Base-by-base conservation (phyloP, 176 grass and related monocot genomes). In the Triticum dicoccoides region DNA sequence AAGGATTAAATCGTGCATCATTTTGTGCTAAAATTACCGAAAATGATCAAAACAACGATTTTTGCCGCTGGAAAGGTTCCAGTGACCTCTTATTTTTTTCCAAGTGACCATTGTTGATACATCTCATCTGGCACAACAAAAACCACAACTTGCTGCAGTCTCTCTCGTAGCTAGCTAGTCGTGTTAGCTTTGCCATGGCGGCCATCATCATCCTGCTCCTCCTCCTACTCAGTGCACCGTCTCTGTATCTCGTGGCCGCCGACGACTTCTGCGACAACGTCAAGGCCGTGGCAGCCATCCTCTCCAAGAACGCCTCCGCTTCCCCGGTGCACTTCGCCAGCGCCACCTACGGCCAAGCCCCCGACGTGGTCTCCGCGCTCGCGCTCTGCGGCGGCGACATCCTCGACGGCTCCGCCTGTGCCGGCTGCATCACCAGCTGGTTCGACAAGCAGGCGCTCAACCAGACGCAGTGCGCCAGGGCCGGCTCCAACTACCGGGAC, bases 371-470 rank as follows among this genome's bases (percentile, higher is more conserved):
- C 44, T 18, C 1, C 45, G 73, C 73, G 44, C 73, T 76, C 14
- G 73, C 73, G 73, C 73, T 76, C 73, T 76, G 73, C 73, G 73
- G 73, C 44, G 73, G 73, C 8, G 73, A 76, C 73, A 52, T 76
- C 73, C 73, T 76, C 73, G 44, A 52, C 44, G 73, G 44, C 44
- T 17, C 73, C 44, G 4, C 14, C 8, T 76, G 73, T 0, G 73
- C 44, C 8, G 25, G 7, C 25, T 76, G 73, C 44, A 76, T 76
- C 73, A 20, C 73, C 44, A 76, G 1, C 73, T 76, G 73, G 73
- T 76, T 76, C 25, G 73, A 5, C 12, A 51, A 18, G 5, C 51
- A 54, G 14, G 73, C 73, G 73, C 0, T 52, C 4, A 52, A 20
- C 45, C 3, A 0, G 45, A 17, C 73, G 25, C 73, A 76, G 73